phyloP scores from a whole-genome alignment of 495 filamentous ascomycete genomes.

The Hypoxylon subgilvum region DNA sequence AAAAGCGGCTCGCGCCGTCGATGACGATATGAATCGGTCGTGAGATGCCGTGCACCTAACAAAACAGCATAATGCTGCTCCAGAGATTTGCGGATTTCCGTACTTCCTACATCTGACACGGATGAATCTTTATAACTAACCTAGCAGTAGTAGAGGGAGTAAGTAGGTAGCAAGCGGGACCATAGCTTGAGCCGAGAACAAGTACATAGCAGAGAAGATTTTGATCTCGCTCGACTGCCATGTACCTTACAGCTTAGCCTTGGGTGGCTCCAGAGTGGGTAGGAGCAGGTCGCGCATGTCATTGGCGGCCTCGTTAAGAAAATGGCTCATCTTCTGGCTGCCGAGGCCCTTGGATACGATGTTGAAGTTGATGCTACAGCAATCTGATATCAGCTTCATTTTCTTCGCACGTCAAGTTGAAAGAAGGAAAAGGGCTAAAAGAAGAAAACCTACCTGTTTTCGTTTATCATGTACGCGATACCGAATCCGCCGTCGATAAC shows the following conservation, averaged over 20 bases:
- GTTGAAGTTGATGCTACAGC: slow-evolving; percentile 89
- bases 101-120: no score
- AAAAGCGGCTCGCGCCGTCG: background rate
- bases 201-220: background rate
- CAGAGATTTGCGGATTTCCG: no score
- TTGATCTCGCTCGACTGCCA: background rate
- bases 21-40: background rate
- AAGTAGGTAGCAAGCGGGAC: no score
- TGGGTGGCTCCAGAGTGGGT: slow-evolving; percentile 79
- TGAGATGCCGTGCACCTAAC: background rate
- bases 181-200: slow-evolving; percentile 3
- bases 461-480: slow-evolving; percentile 99
- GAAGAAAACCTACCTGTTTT: slow-evolving; percentile 68
- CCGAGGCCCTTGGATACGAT: slow-evolving; percentile 93
- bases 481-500: slow-evolving; percentile 96
- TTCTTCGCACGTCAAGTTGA: slow-evolving; percentile 20
- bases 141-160: no score
- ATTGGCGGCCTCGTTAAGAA: slow-evolving; percentile 87
- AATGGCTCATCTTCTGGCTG: slow-evolving; percentile 91
- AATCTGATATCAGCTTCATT: slow-evolving; percentile 23
- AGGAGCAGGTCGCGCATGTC: slow-evolving; percentile 89
- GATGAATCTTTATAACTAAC: no score
- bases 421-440: slow-evolving; percentile 19
- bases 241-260: slow-evolving; percentile 79
- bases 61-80: no score